phyloP scores from a whole-genome alignment of 192 early-diverging fungal genomes.

The Podila epigama region DNA sequence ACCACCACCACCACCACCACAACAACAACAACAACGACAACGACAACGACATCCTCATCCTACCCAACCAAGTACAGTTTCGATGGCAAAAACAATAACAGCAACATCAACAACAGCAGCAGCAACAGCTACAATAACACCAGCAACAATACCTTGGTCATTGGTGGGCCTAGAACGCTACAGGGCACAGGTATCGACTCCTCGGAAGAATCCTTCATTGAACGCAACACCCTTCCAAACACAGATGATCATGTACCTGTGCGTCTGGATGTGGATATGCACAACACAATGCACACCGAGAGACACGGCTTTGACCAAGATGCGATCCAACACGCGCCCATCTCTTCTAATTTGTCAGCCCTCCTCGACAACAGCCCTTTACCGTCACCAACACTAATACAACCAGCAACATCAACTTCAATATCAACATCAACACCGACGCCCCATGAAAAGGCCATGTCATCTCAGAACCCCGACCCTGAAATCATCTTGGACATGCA shows the following conservation, averaged over 20 bases:
- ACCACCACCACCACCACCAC: background rate
- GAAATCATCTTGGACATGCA: background rate
- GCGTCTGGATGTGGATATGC: too few relatives aligned
- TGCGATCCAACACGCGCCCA: background rate
- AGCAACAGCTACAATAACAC: background rate
- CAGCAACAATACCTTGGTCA: background rate
- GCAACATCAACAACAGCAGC: background rate
- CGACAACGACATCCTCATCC: too few relatives aligned
- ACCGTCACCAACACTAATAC: too few relatives aligned
- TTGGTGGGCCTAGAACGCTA: too few relatives aligned
- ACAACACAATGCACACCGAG: background rate
- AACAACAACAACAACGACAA: background rate
- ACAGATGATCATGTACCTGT: too few relatives aligned
- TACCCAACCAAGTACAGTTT: too few relatives aligned
- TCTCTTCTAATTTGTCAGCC: too few relatives aligned
- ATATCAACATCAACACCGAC: background rate
- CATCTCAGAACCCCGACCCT: too few relatives aligned
- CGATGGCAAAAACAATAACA: background rate
- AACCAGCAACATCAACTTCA: too few relatives aligned
- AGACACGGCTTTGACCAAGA: background rate
- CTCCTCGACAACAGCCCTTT: background rate
- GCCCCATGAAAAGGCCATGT: background rate
- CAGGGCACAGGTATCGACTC: too few relatives aligned
- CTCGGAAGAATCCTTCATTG: too few relatives aligned
- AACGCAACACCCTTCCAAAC: too few relatives aligned